These are phyloP conservation scores for Cladophialophora carrionii DNA, from an alignment of 2,329 filamentous ascomycete species.

Conservation along the genomic window DNA sequence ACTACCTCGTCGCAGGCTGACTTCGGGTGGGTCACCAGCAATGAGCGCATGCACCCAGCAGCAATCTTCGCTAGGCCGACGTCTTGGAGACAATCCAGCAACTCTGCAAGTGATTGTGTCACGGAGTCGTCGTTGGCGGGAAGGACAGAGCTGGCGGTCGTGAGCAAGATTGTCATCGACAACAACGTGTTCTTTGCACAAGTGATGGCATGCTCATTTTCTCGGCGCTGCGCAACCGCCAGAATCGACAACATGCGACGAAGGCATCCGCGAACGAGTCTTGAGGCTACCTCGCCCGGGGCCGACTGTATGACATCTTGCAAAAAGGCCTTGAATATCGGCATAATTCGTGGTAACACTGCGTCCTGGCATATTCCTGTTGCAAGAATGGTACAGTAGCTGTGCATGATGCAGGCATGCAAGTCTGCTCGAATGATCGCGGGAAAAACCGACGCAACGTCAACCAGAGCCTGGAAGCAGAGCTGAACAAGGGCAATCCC, in stretches of 20 bases:
- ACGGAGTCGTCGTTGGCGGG: constrained; percentile 75
- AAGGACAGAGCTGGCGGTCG: constrained; percentile 73
- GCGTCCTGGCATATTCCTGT: constrained; percentile 84
- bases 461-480: constrained; percentile 83
- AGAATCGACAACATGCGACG: constrained; percentile 78
- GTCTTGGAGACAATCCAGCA: constrained; percentile 76
- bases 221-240: constrained; percentile 53
- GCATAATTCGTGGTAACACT: constrained; percentile 85
- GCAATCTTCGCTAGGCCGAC: constrained; percentile 74
- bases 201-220: constrained; percentile 72
- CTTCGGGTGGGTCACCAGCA: constrained; percentile 68
- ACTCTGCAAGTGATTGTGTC: constrained; percentile 73
- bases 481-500: constrained; percentile 77
- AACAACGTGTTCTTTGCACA: constrained; percentile 94
- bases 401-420: constrained; percentile 94
- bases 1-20: constrained; percentile 71
- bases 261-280: constrained; percentile 81
- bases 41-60: constrained; percentile 82
- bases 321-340: constrained; percentile 90
- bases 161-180: constrained; percentile 85
- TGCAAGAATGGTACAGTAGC: constrained; percentile 89
- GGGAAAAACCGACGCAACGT: constrained; percentile 93
- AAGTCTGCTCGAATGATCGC: constrained; percentile 95
- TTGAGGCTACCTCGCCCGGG: constrained; percentile 53
- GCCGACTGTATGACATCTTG: constrained; percentile 56